Evolutionary conservation across 1,139 yeast species (phyloP).

Genomic region (Chernovozyma sophiae-reginae): DNA sequence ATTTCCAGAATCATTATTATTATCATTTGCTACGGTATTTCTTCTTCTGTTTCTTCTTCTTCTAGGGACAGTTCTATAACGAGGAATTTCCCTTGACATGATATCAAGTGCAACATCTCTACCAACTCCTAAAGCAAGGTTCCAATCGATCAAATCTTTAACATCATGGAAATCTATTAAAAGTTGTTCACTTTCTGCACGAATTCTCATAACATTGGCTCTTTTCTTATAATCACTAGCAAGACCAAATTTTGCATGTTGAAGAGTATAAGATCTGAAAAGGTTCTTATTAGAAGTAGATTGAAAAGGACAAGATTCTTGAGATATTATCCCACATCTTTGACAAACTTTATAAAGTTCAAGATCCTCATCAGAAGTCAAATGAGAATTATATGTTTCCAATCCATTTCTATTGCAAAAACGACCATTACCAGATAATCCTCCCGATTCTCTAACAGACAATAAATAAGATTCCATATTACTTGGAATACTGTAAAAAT

Average conservation of each 20-base stretch:
- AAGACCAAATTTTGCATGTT: slow-evolving; percentile 63
- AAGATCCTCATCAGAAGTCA: slow-evolving; percentile 35
- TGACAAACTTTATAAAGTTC: slow-evolving; percentile 33
- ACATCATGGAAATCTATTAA: slow-evolving; percentile 51
- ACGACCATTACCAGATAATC: background rate
- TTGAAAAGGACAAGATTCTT: background rate
- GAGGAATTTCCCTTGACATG: slow-evolving; percentile 55
- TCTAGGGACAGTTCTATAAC: slow-evolving; percentile 70
- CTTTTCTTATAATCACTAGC: slow-evolving; percentile 67
- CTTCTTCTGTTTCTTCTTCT: slow-evolving; percentile 42
- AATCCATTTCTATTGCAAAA: background rate
- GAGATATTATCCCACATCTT: slow-evolving; percentile 16
- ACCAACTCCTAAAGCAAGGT: slow-evolving; percentile 54
- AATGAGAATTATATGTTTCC: slow-evolving; percentile 16
- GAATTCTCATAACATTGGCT: slow-evolving; percentile 52
- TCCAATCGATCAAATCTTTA: slow-evolving; percentile 64
- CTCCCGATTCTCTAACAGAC: slow-evolving; percentile 14
- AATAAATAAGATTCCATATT: slow-evolving; percentile 28
- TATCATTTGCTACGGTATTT: slow-evolving; percentile 6
- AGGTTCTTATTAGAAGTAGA: slow-evolving; percentile 18
- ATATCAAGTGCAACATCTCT: slow-evolving; percentile 64
- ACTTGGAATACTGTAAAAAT: slow-evolving; percentile 48
- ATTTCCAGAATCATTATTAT: background rate
- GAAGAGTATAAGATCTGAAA: slow-evolving; percentile 59
- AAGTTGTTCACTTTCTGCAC: slow-evolving; percentile 69